These are phyloP conservation scores for Exophiala bonariae DNA, from an alignment of 2,329 filamentous ascomycete genomes.

Conservation along the genomic window DNA sequence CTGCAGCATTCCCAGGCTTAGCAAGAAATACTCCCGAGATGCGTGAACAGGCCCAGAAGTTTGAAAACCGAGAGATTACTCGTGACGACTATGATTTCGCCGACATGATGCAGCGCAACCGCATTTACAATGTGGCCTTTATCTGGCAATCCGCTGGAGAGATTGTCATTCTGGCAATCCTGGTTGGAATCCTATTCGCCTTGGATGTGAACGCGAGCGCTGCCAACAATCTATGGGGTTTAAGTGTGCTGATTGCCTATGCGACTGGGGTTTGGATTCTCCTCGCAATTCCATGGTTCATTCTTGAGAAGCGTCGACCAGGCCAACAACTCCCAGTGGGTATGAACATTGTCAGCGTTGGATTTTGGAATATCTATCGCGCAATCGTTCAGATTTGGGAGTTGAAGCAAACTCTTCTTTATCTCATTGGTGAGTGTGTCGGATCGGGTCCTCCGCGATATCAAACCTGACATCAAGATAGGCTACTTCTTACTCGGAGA, in stretches of 20 bases:
- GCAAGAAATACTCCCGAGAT: slow-evolving; percentile 56
- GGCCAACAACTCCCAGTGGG: slow-evolving; percentile 53
- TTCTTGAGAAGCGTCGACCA: slow-evolving; percentile 63
- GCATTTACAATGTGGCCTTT: slow-evolving; percentile 64
- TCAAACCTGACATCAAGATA: neutral
- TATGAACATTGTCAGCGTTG: slow-evolving; percentile 54
- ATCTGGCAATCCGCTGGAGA: slow-evolving; percentile 64
- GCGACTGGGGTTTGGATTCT: slow-evolving; percentile 64
- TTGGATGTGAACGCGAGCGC: slow-evolving; percentile 59
- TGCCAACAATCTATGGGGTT: slow-evolving; percentile 65
- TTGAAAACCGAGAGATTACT: slow-evolving; percentile 53
- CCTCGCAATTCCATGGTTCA: slow-evolving; percentile 66
- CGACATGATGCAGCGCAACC: slow-evolving; percentile 64
- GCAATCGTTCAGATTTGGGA: slow-evolving; percentile 63
- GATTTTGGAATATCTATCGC: slow-evolving; percentile 62
- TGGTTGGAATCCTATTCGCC: slow-evolving; percentile 64
- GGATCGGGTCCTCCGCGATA: neutral
- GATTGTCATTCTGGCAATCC: slow-evolving; percentile 62
- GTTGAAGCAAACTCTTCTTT: slow-evolving; percentile 65
- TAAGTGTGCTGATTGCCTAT: slow-evolving; percentile 66
- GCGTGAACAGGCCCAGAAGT: slow-evolving; percentile 51
- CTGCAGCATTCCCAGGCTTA: slow-evolving; percentile 61
- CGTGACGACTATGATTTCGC: slow-evolving; percentile 61
- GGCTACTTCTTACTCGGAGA: slow-evolving; percentile 70
- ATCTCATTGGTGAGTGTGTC: slow-evolving; percentile 54